Evolutionary conservation across 2,329 filamentous ascomycete species (phyloP), one percentile per base, ranked within the genome.

Genomic region (Talaromyces atroroseus): DNA sequence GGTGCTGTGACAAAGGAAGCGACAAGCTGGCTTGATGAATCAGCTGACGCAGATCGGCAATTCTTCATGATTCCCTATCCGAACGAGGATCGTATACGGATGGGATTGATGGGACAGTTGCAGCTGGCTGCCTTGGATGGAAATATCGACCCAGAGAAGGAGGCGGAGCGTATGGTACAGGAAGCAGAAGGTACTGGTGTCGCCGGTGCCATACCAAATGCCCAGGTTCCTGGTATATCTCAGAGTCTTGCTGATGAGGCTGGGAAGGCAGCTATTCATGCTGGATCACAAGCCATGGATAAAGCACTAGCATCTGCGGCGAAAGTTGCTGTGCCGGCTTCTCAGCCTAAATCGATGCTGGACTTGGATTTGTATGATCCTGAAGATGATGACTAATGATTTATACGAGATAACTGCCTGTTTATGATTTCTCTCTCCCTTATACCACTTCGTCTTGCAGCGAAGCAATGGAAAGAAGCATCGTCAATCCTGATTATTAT

Each of bases 81-180:
- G 10, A 72, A 70, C 59, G 74, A 76, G 29, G 72, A 76, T 23
- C 67, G 70, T 32, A 75, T 78, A 50, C 71, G 75, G 14, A 66
- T 74, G 64, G 75, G 75, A 1, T 58, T 76, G n/a, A 74, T 78
- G 70, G 75, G 72, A 1, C 74, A 75, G 57, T 64, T 77, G 42
- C 74, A 77, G 56, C 62, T 74, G 7, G 66, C 71, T 4, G 67
- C 68, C 20, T 62, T 79, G 53, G 68, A 83, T 76, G 64, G 94
- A 76, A 65, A 89, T 66, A 57, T 78, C 73, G 66, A 90, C 75
- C 56, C 85, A 74, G 69, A 84, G 63, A 66, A 64, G 48, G 74
- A 77, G 59, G 70, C 76, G 12, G 73, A 75, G 42, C 66, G 71
- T 45, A 52, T 76, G 59, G 68, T 77, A 14, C 12, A 86, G 79